phyloP scores from a whole-genome alignment of 1,284 basidiomycete species.

The Malassezia pachydermatis region DNA sequence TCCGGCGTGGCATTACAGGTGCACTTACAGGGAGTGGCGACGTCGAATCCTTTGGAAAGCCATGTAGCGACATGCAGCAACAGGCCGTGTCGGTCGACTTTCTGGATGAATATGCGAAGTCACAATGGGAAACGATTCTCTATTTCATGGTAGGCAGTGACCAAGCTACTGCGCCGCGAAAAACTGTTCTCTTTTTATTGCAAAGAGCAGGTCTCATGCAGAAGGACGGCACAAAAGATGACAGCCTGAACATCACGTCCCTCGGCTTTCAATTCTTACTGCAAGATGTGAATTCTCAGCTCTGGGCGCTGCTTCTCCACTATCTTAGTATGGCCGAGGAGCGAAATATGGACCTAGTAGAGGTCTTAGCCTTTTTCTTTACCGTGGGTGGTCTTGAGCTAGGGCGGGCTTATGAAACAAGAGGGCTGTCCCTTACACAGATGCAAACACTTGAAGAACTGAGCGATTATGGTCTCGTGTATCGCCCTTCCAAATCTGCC shows the following conservation, averaged over 20 bases:
- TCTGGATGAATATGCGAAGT: conserved; percentile 73
- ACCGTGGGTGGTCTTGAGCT: conserved; percentile 38
- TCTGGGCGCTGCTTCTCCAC: conserved; percentile 91
- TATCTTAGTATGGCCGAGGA: conserved; percentile 53
- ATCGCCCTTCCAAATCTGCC: conserved; percentile 54
- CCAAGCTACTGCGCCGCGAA: conserved; percentile 60
- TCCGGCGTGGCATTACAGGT: conserved; percentile 52
- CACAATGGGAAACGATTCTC: conserved; percentile 92
- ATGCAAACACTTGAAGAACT: conserved; percentile 81
- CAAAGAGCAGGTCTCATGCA: conserved; percentile 76
- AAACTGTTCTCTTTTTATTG: conserved; percentile 72
- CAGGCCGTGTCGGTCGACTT: conserved; percentile 55
- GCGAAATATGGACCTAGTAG: conserved; percentile 67
- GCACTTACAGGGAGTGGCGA: conserved; percentile 82
- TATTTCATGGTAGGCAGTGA: conserved; percentile 98
- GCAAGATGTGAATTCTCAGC: conserved; percentile 86
- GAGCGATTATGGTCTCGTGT: conserved; percentile 86
- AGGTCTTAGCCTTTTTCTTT: conserved; percentile 86
- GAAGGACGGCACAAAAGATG: conserved; percentile 5
- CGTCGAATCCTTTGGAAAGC: conserved; percentile 82
- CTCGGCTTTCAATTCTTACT: conserved; percentile 93
- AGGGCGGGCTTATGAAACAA: conserved; percentile 61
- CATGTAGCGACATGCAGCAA: conserved; percentile 54
- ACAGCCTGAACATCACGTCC: conserved; percentile 65
- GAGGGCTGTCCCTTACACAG: conserved; percentile 68